Evolutionary conservation across 2,329 filamentous ascomycete species (phyloP), one percentile per base, ranked within the genome.

Genomic region (Calonectria crousiana): DNA sequence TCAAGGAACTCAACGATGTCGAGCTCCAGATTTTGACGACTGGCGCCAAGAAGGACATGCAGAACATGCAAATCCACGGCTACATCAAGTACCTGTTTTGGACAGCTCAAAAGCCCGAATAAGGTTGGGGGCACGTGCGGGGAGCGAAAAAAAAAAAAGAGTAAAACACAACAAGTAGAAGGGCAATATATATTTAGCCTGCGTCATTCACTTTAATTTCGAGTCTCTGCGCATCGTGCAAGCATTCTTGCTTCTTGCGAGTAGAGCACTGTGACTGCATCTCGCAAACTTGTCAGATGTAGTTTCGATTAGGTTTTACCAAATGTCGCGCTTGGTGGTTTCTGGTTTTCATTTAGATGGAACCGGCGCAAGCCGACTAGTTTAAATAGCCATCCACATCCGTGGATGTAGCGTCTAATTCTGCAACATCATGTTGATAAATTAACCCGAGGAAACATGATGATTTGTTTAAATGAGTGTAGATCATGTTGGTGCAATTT

Each of bases 71-170:
- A 10, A 74, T 76, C 11, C 77, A 79, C 69, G 49, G 74, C 0
- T 79, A 78, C 26, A 72, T 79, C 20, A 78, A 79, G 34, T 79
- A 79, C 11, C 76, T 78, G 6, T 79, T 79, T 6, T 79, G 77
- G 77, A 79, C 73, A 65, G 77, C 72, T 1, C 77, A 79, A 26
- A 79, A 78, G 23, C 32, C 76, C 5, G 5, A 52, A 65, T 65
- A 49, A 65, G 18, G 18, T 23, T 11, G 3, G 4, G 26, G 4
- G 16, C 14, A 11, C 2, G 4, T 18, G 36, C 8, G 23, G n/a
- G 14, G 2, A 38, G 38, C 14, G 5, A 38, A 62, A 23, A 20
- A 26, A 5, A 14, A 26, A 26, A 36, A 16, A 28, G 23, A 4
- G 23, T 16, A 34, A 38, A 16, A 47, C 44, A 47, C 11, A 9